Percentiles rank a stretch among this genome's conserved stretches.
Conservation (phyloP, 1,284 basidiomycete species). For the Cystobasidium sp. region DNA sequence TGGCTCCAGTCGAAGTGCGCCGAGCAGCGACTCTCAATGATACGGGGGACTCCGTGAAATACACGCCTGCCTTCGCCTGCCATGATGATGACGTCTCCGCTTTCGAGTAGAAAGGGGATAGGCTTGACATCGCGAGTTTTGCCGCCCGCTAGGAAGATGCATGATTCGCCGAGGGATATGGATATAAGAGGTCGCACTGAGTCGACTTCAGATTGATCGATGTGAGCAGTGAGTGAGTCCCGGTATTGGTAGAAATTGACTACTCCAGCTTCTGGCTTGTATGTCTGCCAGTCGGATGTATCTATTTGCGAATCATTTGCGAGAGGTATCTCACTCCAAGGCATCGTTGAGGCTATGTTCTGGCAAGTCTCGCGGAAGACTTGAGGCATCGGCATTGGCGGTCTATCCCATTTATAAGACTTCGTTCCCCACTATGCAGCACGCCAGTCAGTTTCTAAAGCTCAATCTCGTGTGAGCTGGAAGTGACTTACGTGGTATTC, state of each 20-base stretch:
- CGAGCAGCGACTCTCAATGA: conserved; percentile 2
- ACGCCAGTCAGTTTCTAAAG: neutral
- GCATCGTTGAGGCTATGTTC: conserved; percentile 16
- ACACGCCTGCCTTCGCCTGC: conserved; percentile 78
- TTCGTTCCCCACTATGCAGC: conserved; percentile 42
- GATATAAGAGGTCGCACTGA: conserved; percentile 85
- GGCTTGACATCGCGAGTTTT: conserved; percentile 75
- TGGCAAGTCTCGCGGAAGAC: conserved; percentile 11
- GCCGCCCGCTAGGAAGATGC: conserved; percentile 86
- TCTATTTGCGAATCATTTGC: conserved; percentile 3
- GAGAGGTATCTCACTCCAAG: conserved; percentile 1
- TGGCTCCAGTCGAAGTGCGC: conserved; percentile 7
- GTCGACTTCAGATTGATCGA: conserved; percentile 85
- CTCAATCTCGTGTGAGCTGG: no score
- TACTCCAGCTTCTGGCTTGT: conserved; percentile 76
- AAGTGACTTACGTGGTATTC: conserved; percentile 65
- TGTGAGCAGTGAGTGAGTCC: conserved; percentile 90
- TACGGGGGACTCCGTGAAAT: conserved; percentile 71
- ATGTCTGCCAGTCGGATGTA: conserved; percentile 43
- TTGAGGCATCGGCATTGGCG: conserved; percentile 40
- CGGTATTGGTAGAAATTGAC: conserved; percentile 69
- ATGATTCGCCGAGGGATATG: conserved; percentile 85
- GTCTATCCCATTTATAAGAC: conserved; percentile 39
- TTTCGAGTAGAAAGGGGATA: conserved; percentile 75
- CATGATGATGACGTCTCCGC: conserved; percentile 90